These are phyloP conservation scores for Backusella tuberculispora DNA, from an alignment of 192 early-diverging fungal genomes.

Conservation along the genomic window DNA sequence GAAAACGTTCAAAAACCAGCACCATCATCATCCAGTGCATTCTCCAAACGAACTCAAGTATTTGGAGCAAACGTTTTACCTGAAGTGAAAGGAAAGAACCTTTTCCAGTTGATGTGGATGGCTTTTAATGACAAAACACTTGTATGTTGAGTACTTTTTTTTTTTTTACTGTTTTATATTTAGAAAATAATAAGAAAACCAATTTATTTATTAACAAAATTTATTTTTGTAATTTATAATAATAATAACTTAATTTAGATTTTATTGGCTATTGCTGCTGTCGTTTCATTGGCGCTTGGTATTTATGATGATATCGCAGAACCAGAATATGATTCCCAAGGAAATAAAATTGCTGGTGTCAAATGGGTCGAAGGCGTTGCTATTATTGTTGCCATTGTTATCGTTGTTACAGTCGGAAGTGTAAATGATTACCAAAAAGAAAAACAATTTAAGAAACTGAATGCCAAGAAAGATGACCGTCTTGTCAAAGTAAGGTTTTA, in stretches of 20 bases:
- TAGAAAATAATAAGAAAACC: background rate
- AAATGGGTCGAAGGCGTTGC: slow-evolving; percentile 89
- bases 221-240: background rate
- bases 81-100: slow-evolving; percentile 65
- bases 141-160: slow-evolving; percentile 37
- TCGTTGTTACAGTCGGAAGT: slow-evolving; percentile 79
- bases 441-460: slow-evolving; percentile 82
- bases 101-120: slow-evolving; percentile 80
- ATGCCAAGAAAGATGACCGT: slow-evolving; percentile 86
- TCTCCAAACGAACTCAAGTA: slow-evolving; percentile 57
- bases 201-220: slow-evolving; percentile 20
- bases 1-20: background rate
- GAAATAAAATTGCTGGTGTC: slow-evolving; percentile 53
- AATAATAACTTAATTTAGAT: slow-evolving; percentile 50
- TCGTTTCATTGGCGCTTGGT: slow-evolving; percentile 78
- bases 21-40: background rate
- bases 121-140: slow-evolving; percentile 83
- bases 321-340: slow-evolving; percentile 43
- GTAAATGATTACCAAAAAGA: slow-evolving; percentile 89
- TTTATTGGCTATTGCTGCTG: slow-evolving; percentile 74
- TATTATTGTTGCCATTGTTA: slow-evolving; percentile 77
- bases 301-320: slow-evolving; percentile 77
- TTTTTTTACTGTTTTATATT: slow-evolving; percentile 1
- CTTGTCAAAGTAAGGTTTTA: slow-evolving; percentile 57
- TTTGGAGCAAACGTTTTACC: slow-evolving; percentile 80